Evolutionary conservation across 129 eudicot genomes (phyloP).

Genomic region (Chrysanthemum makinoi): DNA sequence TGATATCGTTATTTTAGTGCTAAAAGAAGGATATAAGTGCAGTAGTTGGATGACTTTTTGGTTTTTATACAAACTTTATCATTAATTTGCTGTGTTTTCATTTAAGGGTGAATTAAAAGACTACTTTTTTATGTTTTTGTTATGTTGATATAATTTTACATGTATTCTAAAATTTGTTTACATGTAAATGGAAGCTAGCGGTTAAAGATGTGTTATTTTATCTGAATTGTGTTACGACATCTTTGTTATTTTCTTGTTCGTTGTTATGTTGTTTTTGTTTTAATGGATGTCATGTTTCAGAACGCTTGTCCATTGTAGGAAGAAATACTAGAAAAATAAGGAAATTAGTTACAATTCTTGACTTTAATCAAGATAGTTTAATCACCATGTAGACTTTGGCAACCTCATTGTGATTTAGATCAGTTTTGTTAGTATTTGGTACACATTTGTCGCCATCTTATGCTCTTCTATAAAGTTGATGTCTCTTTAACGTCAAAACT

Average conservation of each 20-base stretch:
- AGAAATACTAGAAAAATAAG: neutral
- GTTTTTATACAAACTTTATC: conserved; percentile 14
- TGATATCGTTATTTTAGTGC: neutral
- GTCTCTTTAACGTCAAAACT: conserved; percentile 4
- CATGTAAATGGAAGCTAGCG: conserved; percentile 7
- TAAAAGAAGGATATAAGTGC: conserved; percentile 16
- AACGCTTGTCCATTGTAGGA: neutral
- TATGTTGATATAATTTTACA: neutral
- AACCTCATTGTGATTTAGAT: neutral
- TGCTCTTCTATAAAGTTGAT: neutral
- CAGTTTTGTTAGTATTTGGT: conserved; percentile 4
- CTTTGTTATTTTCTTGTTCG: conserved; percentile 1
- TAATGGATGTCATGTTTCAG: conserved; percentile 1
- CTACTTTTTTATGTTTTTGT: conserved; percentile 1
- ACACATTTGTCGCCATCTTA: neutral
- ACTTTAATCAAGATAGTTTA: neutral
- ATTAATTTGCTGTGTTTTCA: conserved; percentile 2
- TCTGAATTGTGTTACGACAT: neutral
- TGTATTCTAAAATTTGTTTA: neutral
- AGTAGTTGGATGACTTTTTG: conserved; percentile 21
- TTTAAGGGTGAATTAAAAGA: conserved; percentile 2
- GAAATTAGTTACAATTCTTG: neutral
- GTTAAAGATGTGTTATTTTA: neutral
- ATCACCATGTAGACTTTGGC: neutral
- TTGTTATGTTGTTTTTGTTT: conserved; percentile 6